Evolutionary conservation across 164 flowering plant species (phyloP).

Genomic region (Stephania cephalantha): DNA sequence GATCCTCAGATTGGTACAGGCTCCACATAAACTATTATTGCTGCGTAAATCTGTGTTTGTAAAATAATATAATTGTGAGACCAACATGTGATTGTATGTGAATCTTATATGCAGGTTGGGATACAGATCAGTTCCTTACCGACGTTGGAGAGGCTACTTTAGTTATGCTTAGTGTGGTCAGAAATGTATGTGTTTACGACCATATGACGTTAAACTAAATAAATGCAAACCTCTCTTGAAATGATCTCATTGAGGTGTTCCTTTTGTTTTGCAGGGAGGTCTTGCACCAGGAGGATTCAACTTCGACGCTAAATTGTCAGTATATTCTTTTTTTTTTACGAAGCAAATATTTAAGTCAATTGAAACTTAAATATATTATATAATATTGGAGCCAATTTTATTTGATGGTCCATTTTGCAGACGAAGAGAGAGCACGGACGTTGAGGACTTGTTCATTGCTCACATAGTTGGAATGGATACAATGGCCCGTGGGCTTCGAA

Average conservation of each 20-base stretch:
- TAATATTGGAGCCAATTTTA: background rate
- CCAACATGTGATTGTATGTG: background rate
- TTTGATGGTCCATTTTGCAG: constrained; percentile 25
- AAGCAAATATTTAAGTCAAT: background rate
- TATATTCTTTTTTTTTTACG: background rate
- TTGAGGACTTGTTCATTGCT: constrained; percentile 90
- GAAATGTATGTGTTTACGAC: constrained; percentile 51
- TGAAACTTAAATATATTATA: background rate
- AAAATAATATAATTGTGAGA: background rate
- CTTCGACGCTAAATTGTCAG: constrained; percentile 96
- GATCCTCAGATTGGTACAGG: constrained; percentile 86
- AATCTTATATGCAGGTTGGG: constrained; percentile 70
- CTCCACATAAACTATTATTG: background rate
- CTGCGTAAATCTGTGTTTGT: background rate
- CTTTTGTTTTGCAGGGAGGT: constrained; percentile 60
- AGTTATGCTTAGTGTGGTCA: constrained; percentile 79
- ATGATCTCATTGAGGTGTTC: background rate
- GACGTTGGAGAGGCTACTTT: constrained; percentile 84
- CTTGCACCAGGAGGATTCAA: constrained; percentile 98
- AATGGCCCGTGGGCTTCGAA: constrained; percentile 88
- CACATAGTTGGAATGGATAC: constrained; percentile 97
- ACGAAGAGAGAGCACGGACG: constrained; percentile 97
- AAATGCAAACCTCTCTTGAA: background rate
- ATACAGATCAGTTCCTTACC: constrained; percentile 92
- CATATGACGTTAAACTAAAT: background rate